Base-by-base conservation (phyloP, 805 yeast genomes). In the Candida easanensis region DNA sequence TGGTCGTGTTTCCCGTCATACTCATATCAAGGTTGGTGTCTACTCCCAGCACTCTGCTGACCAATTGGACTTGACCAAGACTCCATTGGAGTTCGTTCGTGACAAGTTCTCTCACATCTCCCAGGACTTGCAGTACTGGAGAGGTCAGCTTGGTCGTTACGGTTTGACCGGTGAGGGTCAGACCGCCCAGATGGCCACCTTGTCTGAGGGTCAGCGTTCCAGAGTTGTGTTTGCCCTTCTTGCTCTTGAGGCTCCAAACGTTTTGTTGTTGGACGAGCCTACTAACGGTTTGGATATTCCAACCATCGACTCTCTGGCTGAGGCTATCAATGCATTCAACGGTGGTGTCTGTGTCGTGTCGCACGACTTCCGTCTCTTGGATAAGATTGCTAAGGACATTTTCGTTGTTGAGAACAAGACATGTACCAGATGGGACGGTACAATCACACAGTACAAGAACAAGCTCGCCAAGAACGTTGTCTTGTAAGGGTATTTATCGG, bases 321-420 rank as follows among this genome's bases (percentile, higher is more conserved):
- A 85, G 44, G 99, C 99, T 52, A 91, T 93, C 65, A 83, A 89
- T 54, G 84, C 80, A 25, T 93, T 87, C 77, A 86, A 83, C 64
- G 99, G 99, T 72, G 99, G 99, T 78, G 97, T 91, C 42, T 95
- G 89, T 54, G 96, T 93, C 46, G 99, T 93, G 53, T 89, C 97
- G 50, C 99, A 93, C 79, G 99, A 93, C 74, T 93, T 93, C 91
- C 84, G 98, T 73, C 79, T 93, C 61, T 78, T 93, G 68, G 97
- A 91, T 69, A 90, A 88, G 74, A 88, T 93, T 64, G 99, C 99
- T 43, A 87, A 91, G 74, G 98, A 93, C 63, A 93, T 93, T 66
- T 91, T 76, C 62, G 99, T 93, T 51, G 95, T 95, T 64, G 97
- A 93, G 75, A 70, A 93, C 76, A 86, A 84, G 74, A 87, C 93